Percentiles rank a stretch among this genome's conserved stretches.
Evolutionary conservation across 2,329 filamentous ascomycete species (phyloP).

Genomic region (Fusarium beomiforme): DNA sequence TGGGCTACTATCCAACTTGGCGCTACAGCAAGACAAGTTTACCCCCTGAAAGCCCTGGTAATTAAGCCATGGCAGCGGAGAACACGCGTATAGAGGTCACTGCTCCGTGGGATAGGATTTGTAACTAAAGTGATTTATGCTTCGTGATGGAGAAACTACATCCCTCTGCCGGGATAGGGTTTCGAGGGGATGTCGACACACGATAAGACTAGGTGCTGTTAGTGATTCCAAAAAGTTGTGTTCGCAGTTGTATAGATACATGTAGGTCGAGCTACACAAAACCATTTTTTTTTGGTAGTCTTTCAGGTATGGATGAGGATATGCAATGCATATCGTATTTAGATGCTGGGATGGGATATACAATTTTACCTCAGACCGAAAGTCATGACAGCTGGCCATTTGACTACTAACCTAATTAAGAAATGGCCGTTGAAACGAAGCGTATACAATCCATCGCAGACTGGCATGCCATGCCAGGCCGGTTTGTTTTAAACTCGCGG

Average conservation of each 20-base stretch:
- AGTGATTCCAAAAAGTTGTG: no score
- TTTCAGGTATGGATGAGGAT: not conserved
- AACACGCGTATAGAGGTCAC: conserved; percentile 21
- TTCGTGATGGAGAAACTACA: not conserved
- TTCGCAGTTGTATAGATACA: not conserved
- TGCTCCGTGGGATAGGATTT: conserved; percentile 22
- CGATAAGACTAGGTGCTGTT: no score
- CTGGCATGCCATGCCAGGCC: not conserved
- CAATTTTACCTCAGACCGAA: not conserved
- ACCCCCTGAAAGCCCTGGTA: conserved; percentile 29
- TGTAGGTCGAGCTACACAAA: not conserved
- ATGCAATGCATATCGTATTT: not conserved
- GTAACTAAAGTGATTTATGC: not conserved
- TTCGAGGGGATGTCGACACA: not conserved
- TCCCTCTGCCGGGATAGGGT: not conserved
- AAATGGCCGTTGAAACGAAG: conserved; percentile 26
- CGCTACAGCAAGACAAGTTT: conserved; percentile 26
- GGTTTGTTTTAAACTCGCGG: conserved; percentile 9
- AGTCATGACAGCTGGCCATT: not conserved
- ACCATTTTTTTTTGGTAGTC: not conserved
- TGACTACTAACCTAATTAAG: conserved; percentile 16
- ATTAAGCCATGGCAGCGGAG: conserved; percentile 16
- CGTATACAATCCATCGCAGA: not conserved
- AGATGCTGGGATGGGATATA: not conserved
- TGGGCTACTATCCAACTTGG: conserved; percentile 26